Base-by-base conservation (phyloP, 495 filamentous ascomycete species). In the Penicillium canariense region DNA sequence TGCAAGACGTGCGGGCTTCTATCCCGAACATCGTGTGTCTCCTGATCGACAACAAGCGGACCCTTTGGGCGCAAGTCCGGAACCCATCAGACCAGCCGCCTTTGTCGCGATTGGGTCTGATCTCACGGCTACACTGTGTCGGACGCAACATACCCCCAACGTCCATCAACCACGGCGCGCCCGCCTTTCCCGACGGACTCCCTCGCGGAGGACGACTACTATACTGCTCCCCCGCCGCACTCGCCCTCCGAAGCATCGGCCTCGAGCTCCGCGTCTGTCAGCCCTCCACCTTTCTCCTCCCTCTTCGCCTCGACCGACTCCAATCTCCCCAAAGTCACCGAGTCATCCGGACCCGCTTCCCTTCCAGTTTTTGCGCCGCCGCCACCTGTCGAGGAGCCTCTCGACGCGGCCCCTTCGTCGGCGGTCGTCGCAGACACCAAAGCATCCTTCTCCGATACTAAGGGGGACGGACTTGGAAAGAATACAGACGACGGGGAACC, bases 401-500 rank as follows among this genome's bases (percentile, higher is more conserved):
- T 69, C 51, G 63, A 85, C 67, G 75, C 82, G 50, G 70, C 76
- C 52, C 65, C 76, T 39, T 77, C 71, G 32, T 76, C 79, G 69
- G 80, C 66, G 55, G 73, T 83, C 58, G 80, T 88, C 66, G 85
- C 84, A 50, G 90, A 94, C 59, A 91, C 89, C 64, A 94, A 96
- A 75, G 86, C 87, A 58, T 89, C 85, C 27, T 85, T 94, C 61
- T 62, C 66, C 48, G 90, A 96, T 64, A 84, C 81, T 58, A 96
- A 96, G 73, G 83, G 85, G 54, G 86, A 88, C 52, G 78, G 81
- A 9, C 75, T 79, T 30, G 81, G 79, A 47, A 87, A 87, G 66
- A 82, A 80, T 56, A 76, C 88, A 59, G 91, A 96, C 74, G 88
- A 96, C 67, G 81, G 81, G 68, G 91, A 96, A 74, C 94, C 94